Base-by-base conservation (phyloP, 257 asterid species). In the Mentha longifolia region DNA sequence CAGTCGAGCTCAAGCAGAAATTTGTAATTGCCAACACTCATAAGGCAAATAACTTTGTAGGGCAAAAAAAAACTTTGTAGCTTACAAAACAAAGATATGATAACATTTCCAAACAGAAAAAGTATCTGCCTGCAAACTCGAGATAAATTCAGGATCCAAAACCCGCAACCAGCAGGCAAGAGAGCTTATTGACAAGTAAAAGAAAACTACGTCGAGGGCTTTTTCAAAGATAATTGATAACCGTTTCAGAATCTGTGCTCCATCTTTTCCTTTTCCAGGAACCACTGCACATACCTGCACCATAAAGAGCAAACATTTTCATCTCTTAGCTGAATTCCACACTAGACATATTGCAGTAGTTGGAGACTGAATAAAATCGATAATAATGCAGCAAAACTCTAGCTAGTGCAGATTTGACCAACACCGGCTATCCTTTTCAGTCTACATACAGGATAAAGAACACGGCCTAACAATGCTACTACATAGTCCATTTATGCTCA, bases 251-350 rank as follows among this genome's bases (percentile, higher is more conserved):
- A 88, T 85, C 96, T 84, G 79, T 91, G 97, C 31, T 71, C 71
- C 88, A 86, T 82, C 84, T 86, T 91, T 78, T 88, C 97, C 80
- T 85, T 68, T 41, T 91, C 94, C 85, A 11, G 75, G 83, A 82
- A 91, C 82, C 87, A 76, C 61, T 85, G 88, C 74, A 86, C 91
- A 80, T 90, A 90, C 79, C 95, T 88, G 84, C 47, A 51, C 46
- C 61, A 25, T 54, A 15, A 3, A 14, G 65, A 15, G 8, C 20
- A 64, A 43, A 15, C 1, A 25, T 1, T 42, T 0, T 6, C 22
- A 46, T 13, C 69, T 22, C 39, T 25, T 22, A 0, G 7, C 20
- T 13, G 0, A n/a, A 66, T 47, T 47, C 41, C 60, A 11, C 16
- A 2, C 28, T 20, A 10, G 15, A 65, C 16, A 28, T 7, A 45